Conservation (phyloP, 179 eudicot species). For the Nepenthes alata region DNA sequence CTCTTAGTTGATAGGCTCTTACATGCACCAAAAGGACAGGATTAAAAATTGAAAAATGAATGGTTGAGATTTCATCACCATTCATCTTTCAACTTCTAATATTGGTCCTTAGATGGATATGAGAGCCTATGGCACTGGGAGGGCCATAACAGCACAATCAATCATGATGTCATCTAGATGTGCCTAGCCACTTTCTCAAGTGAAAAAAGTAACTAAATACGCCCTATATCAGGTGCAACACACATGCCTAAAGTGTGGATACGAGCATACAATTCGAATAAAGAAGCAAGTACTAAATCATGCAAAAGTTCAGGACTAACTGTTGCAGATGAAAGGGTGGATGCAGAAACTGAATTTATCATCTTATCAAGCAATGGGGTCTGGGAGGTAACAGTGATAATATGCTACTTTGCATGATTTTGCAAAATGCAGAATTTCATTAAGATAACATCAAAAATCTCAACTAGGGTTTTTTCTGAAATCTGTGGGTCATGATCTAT, state of each 20-base stretch:
- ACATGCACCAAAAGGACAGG: too few relatives aligned
- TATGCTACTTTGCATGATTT: too few relatives aligned
- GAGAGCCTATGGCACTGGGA: too few relatives aligned
- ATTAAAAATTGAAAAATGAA: too few relatives aligned
- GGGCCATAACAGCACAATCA: too few relatives aligned
- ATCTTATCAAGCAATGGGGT: slow-evolving; percentile 66
- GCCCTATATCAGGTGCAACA: slow-evolving; percentile 28
- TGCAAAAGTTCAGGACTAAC: slow-evolving; percentile 28
- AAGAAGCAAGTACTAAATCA: slow-evolving; percentile 13
- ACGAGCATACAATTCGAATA: slow-evolving; percentile 14
- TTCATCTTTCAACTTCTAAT: too few relatives aligned
- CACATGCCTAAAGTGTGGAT: slow-evolving; percentile 30
- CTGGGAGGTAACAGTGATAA: slow-evolving; percentile 41
- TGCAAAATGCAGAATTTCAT: not conserved
- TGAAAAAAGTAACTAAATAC: too few relatives aligned
- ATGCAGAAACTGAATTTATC: slow-evolving; percentile 55
- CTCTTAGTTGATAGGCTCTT: too few relatives aligned
- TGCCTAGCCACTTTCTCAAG: too few relatives aligned
- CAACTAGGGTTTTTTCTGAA: not conserved
- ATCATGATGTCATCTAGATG: too few relatives aligned
- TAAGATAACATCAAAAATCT: not conserved
- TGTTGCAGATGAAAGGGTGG: slow-evolving; percentile 33
- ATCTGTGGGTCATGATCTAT: not conserved
- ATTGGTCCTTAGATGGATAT: too few relatives aligned
- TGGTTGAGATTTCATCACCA: too few relatives aligned